phyloP scores from a whole-genome alignment of 129 eudicot species.

The Flaveria trinervia region DNA sequence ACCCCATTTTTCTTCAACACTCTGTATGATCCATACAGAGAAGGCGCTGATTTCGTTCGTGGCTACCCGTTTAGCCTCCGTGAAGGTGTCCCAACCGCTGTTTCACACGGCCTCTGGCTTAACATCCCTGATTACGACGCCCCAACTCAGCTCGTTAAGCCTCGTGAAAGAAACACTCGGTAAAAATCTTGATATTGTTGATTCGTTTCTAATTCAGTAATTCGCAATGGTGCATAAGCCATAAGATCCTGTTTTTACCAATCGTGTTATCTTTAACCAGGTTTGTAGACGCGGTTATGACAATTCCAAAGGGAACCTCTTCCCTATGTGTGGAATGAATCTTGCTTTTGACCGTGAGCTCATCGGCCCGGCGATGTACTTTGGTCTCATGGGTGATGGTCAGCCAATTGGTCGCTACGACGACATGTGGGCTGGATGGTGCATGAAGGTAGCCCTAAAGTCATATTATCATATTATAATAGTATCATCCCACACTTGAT shows the following conservation, averaged over 20 bases:
- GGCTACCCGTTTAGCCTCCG: constrained; percentile 82
- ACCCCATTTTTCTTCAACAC: constrained; percentile 82
- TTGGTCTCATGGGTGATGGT: constrained; percentile 82
- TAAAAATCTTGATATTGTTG: constrained; percentile 3
- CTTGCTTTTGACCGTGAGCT: constrained; percentile 69
- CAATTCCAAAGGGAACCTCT: constrained; percentile 77
- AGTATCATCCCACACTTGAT: neutral
- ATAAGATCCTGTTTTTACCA: neutral
- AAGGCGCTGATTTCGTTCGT: constrained; percentile 74
- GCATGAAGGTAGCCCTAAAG: constrained; percentile 55
- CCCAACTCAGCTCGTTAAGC: constrained; percentile 66
- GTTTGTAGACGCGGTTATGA: constrained; percentile 70
- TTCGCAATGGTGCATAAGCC: neutral
- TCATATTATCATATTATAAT: neutral
- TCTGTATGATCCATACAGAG: constrained; percentile 68
- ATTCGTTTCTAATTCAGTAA: neutral
- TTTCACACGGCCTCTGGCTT: constrained; percentile 68
- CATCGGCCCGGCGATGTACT: constrained; percentile 87
- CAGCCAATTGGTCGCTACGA: constrained; percentile 72
- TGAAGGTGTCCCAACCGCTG: constrained; percentile 70
- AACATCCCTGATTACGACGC: constrained; percentile 68
- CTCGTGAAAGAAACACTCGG: constrained; percentile 60
- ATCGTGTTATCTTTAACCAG: constrained; percentile 30
- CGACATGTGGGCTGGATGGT: constrained; percentile 91
- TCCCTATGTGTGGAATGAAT: constrained; percentile 87